Base-by-base conservation (phyloP, 2,329 filamentous ascomycete species). In the Rugonectria rugulosa region DNA sequence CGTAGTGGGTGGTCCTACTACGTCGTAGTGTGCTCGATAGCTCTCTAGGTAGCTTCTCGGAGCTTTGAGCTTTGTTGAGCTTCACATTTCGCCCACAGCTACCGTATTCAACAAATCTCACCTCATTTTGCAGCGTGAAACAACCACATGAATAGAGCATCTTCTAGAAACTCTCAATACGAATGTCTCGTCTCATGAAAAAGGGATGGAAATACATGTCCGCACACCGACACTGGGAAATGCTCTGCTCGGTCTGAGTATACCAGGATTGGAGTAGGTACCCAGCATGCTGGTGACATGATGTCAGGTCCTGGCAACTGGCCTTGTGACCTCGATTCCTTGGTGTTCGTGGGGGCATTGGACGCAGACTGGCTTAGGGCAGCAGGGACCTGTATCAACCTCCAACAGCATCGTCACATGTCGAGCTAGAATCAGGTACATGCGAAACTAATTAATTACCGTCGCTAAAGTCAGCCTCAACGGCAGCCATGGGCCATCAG, bases 271-370 rank as follows among this genome's bases (percentile, higher is more conserved):
- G 41, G 60, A 48, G 42, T 58, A 49, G 52, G 45, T 50, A 54
- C 55, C 49, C 53, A 64, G 45, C 45, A 60, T 57, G 53, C 57
- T 63, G 61, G 61, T 67, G 62, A 66, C 64, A 67, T 67, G 65
- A 67, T 67, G 59, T 67, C 63, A 66, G 63, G 60, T 57, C 37
- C 60, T 49, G 53, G 53, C 54, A 54, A 63, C 59, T 60, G 57
- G 55, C 57, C 46, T 56, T 59, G 57, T 67, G 64, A 59, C 62
- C 61, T 52, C 52, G 34, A 46, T 42, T 43, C 57, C 54, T 56
- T 61, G 42, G 51, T 37, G 58, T 58, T 60, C 57, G 60, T 60
- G 57, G 57, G 59, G 57, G 44, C 14, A 24, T 48, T 37, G 52
- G 38, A 29, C 41, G 19, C 32, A 37, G 42, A 44, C 43, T 27